Percentiles rank a stretch among this genome's conserved stretches.
Evolutionary conservation across 2,329 filamentous ascomycete genomes (phyloP).

Genomic region (Cercospora zeina): DNA sequence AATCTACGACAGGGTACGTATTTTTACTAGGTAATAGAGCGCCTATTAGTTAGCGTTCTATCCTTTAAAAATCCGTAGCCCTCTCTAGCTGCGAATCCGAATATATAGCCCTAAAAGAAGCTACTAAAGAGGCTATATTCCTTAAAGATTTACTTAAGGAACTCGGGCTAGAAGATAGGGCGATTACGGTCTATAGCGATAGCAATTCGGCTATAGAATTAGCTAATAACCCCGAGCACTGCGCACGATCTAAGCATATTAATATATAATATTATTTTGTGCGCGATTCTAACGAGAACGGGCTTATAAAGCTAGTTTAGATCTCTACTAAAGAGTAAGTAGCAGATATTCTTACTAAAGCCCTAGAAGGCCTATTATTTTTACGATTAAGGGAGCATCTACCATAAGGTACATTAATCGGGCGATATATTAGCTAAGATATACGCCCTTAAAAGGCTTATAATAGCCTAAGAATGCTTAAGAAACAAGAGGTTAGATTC

Average conservation of each 20-base stretch:
- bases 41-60: no score
- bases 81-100: conserved; percentile 14
- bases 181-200: conserved; percentile 7
- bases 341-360: not conserved
- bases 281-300: no score
- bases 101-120: conserved; percentile 21
- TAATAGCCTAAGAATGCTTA: not conserved
- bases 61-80: no score
- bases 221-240: not conserved
- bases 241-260: no score
- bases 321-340: conserved; percentile 17
- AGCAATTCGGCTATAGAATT: not conserved
- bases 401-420: no score
- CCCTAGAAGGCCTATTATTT: no score
- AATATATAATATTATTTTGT: not conserved
- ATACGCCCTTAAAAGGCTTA: no score
- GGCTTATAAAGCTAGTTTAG: conserved; percentile 13
- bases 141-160: conserved; percentile 19
- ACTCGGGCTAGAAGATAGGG: conserved; percentile 9
- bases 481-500: not conserved
- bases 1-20: no score
- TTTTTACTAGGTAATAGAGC: no score
- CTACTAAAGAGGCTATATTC: conserved; percentile 16
- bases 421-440: not conserved
- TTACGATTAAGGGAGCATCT: no score